A percentile compares a stretch with the other conserved stretches of the same genome.
phyloP scores from a whole-genome alignment of 2,329 filamentous ascomycete species.

The Monosporascus sp. region DNA sequence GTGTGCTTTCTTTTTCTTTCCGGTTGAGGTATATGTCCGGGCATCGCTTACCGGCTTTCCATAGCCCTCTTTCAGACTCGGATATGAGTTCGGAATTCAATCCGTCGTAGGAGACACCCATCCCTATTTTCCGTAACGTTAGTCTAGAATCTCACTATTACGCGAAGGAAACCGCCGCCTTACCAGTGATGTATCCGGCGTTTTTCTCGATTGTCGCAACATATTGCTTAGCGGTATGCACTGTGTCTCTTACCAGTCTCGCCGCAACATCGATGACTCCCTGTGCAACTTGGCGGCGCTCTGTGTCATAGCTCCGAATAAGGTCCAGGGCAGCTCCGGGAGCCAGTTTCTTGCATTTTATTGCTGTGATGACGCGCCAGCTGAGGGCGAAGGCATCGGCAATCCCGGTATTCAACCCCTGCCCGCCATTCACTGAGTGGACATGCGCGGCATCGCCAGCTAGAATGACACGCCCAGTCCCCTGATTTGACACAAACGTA shows the following conservation, averaged over 20 bases:
- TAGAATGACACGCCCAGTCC: constrained; percentile 41
- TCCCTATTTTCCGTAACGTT: constrained; percentile 16
- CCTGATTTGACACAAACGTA: constrained; percentile 32
- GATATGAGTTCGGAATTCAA: constrained; percentile 29
- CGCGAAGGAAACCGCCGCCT: constrained; percentile 1
- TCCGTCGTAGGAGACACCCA: constrained; percentile 36
- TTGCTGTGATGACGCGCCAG: constrained; percentile 41
- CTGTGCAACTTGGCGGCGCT: constrained; percentile 37
- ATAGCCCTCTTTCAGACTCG: constrained; percentile 28
- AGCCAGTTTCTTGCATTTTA: constrained; percentile 18
- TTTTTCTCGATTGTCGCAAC: constrained; percentile 42
- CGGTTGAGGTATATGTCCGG: constrained; percentile 29
- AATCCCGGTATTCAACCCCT: constrained; percentile 54
- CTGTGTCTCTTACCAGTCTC: constrained; percentile 38
- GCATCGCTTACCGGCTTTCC: constrained; percentile 32
- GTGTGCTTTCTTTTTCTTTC: constrained; percentile 8
- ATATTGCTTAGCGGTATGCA: constrained; percentile 37
- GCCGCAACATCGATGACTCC: constrained; percentile 42
- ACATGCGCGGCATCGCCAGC: constrained; percentile 54
- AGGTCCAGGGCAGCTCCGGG: constrained; percentile 19
- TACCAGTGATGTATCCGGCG: constrained; percentile 42
- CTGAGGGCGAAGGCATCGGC: constrained; percentile 49
- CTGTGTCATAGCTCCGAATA: constrained; percentile 38
- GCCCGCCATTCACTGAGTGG: constrained; percentile 50
- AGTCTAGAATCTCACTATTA: background rate